Evolutionary conservation across 805 yeast genomes (phyloP).

Genomic region (Limtongia smithiae): DNA sequence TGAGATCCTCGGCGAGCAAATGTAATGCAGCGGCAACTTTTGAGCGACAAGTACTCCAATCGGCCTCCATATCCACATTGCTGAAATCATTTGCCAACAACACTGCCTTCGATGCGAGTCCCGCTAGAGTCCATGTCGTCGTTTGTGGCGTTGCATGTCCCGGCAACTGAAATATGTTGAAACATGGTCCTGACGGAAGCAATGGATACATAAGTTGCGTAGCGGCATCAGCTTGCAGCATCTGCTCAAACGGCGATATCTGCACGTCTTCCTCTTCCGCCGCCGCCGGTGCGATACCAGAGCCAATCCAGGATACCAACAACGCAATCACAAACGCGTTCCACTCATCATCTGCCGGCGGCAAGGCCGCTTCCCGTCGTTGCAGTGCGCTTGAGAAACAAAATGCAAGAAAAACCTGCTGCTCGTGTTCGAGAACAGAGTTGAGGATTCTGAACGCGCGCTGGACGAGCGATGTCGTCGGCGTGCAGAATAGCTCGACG

Average conservation of each 20-base stretch:
- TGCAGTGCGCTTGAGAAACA: constrained; percentile 14
- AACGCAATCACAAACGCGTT: constrained; percentile 22
- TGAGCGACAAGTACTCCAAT: constrained; percentile 6
- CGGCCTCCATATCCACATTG: not conserved
- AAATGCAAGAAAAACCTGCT: constrained; percentile 8
- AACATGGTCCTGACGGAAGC: constrained; percentile 2
- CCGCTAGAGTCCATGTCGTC: constrained; percentile 2
- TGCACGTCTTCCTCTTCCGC: not conserved
- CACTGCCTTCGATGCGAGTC: constrained; percentile 1
- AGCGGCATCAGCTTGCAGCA: not conserved
- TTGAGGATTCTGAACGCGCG: constrained; percentile 4
- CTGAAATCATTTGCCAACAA: constrained; percentile 4
- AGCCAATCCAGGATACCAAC: constrained; percentile 25
- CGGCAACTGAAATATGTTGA: not conserved
- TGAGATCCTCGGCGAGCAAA: constrained; percentile 69
- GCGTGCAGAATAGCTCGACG: constrained; percentile 3
- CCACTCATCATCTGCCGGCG: constrained; percentile 18
- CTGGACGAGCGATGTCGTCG: constrained; percentile 4
- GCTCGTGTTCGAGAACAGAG: constrained; percentile 7
- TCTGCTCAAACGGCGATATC: not conserved
- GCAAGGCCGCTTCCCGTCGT: not conserved
- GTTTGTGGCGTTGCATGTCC: not conserved
- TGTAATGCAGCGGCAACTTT: constrained; percentile 63
- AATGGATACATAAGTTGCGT: not conserved
- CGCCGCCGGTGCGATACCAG: not conserved